Evolutionary conservation across 208 protist genomes (phyloP).

Genomic region (Trypanosoma boissoni): DNA sequence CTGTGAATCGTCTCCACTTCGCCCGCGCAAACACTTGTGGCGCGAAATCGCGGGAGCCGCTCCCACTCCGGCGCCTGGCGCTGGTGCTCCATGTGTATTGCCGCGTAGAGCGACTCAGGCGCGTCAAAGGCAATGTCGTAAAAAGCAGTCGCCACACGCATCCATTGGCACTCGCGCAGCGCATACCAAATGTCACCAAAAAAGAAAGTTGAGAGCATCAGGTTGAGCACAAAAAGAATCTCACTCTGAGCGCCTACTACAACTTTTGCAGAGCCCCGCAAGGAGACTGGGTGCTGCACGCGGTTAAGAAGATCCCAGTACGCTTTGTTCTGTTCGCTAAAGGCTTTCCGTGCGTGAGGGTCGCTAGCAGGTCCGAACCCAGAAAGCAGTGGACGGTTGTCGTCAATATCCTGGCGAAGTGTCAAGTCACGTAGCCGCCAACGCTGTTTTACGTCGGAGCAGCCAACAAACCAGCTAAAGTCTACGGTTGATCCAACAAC

Average conservation of each 20-base stretch:
- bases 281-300: slow-evolving; percentile 7
- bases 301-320: slow-evolving; percentile 22
- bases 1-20: no score
- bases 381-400: slow-evolving; percentile 41
- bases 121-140: slow-evolving; percentile 57
- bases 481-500: slow-evolving; percentile 31
- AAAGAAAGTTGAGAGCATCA: slow-evolving; percentile 75
- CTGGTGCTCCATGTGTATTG: slow-evolving; percentile 17
- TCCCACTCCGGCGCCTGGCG: slow-evolving; percentile 1
- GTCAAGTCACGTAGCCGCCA: slow-evolving; percentile 63
- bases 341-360: slow-evolving; percentile 11
- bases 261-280: slow-evolving; percentile 15
- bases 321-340: slow-evolving; percentile 19
- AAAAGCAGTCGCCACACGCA: slow-evolving; percentile 50
- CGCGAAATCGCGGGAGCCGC: slow-evolving; percentile 19
- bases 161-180: slow-evolving; percentile 44
- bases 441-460: slow-evolving; percentile 50
- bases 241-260: slow-evolving; percentile 81
- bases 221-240: slow-evolving; percentile 75
- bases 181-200: slow-evolving; percentile 68
- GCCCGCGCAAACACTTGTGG: no score
- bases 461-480: slow-evolving; percentile 71
- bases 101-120: background rate
- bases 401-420: slow-evolving; percentile 51
- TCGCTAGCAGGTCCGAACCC: slow-evolving; percentile 27